These are phyloP conservation scores for Phylloporus sp. DNA, from an alignment of 1,284 basidiomycete genomes.

Conservation along the genomic window DNA sequence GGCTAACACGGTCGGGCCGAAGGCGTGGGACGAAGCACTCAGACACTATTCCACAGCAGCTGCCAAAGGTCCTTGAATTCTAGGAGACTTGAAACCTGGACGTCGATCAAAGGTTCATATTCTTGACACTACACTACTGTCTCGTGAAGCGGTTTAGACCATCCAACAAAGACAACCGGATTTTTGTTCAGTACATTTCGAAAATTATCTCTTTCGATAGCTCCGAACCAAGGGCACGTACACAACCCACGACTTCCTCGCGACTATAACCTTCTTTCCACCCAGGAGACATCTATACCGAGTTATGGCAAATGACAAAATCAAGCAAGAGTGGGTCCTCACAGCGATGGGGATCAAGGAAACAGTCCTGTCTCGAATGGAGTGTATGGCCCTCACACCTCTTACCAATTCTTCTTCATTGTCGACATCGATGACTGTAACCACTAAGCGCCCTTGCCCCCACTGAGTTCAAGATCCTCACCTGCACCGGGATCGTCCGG, in stretches of 20 bases:
- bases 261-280: slow-evolving; percentile 35
- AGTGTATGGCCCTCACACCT: slow-evolving; percentile 26
- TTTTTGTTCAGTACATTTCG: slow-evolving; percentile 26
- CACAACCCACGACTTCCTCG: slow-evolving; percentile 37
- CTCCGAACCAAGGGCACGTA: slow-evolving; percentile 46
- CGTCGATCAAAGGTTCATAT: no score
- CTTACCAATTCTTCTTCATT: slow-evolving; percentile 26
- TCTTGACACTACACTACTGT: no score
- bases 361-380: slow-evolving; percentile 23
- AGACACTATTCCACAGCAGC: no score
- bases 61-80: no score
- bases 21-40: slow-evolving; percentile 16
- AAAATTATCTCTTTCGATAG: slow-evolving; percentile 44
- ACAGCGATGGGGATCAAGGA: slow-evolving; percentile 34
- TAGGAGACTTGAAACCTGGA: no score
- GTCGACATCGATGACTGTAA: slow-evolving; percentile 17
- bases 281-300: slow-evolving; percentile 33
- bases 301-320: slow-evolving; percentile 11
- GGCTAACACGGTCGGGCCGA: no score
- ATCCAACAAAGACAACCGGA: no score
- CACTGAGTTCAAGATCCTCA: slow-evolving; percentile 10
- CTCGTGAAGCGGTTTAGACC: no score
- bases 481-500: slow-evolving; percentile 29
- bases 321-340: slow-evolving; percentile 6
- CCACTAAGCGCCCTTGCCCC: slow-evolving; percentile 1